These are phyloP conservation scores for Paramecium octaurelia DNA, from an alignment of 73 alveolate genomes.

Conservation along the genomic window DNA sequence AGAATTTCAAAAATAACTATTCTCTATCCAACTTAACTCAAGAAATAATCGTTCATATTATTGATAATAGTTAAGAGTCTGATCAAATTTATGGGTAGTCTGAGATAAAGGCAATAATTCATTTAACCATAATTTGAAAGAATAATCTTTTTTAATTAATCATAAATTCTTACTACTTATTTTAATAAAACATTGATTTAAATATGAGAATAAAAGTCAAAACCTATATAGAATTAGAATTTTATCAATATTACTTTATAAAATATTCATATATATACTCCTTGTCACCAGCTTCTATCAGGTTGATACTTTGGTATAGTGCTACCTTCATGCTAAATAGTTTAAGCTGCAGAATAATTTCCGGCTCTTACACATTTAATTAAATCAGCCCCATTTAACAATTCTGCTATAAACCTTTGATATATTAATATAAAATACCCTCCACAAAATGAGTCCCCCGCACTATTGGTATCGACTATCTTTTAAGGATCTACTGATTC, in stretches of 20 bases:
- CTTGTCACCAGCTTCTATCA: not conserved
- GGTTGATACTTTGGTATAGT: conserved; percentile 50
- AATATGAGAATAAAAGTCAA: not conserved
- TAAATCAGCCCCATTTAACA: conserved; percentile 77
- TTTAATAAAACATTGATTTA: not conserved
- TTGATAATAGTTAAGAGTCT: too few relatives aligned
- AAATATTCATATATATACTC: not conserved
- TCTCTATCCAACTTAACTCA: too few relatives aligned
- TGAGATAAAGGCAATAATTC: too few relatives aligned
- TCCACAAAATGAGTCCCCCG: conserved; percentile 97
- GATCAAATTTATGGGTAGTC: too few relatives aligned
- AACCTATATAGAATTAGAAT: not conserved
- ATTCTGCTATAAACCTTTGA: conserved; percentile 73
- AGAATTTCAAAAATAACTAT: too few relatives aligned
- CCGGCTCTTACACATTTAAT: conserved; percentile 64
- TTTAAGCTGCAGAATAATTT: conserved; percentile 59
- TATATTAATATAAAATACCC: conserved; percentile 62
- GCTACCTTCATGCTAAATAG: conserved; percentile 61
- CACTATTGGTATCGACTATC: conserved; percentile 93
- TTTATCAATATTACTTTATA: not conserved
- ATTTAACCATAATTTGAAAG: too few relatives aligned
- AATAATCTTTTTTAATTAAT: not conserved
- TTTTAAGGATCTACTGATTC: conserved; percentile 61
- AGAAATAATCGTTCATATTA: too few relatives aligned
- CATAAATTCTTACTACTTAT: not conserved